Evolutionary conservation across 805 yeast genomes (phyloP).

Genomic region (Nakazawaea peltata): DNA sequence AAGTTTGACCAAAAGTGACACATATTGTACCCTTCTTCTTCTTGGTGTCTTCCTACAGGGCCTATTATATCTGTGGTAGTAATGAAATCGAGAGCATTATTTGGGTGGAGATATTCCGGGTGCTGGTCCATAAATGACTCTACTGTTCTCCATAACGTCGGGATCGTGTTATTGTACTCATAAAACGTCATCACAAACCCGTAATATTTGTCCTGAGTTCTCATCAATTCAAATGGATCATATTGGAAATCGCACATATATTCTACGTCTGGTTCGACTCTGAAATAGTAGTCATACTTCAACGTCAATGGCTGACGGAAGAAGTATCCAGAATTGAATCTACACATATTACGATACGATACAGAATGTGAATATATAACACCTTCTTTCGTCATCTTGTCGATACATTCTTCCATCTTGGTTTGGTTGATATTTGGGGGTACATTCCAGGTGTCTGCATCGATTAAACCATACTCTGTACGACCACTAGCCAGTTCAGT

Average conservation of each 20-base stretch:
- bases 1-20: constrained; percentile 90
- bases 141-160: constrained; percentile 73
- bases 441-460: constrained; percentile 66
- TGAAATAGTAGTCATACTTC: constrained; percentile 83
- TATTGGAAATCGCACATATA: constrained; percentile 81
- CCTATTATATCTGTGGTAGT: constrained; percentile 45
- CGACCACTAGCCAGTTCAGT: constrained; percentile 57
- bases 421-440: constrained; percentile 66
- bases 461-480: constrained; percentile 60
- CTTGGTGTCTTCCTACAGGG: constrained; percentile 34
- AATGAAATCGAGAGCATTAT: constrained; percentile 51
- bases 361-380: constrained; percentile 59
- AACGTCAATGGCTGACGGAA: constrained; percentile 66
- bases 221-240: constrained; percentile 81
- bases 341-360: constrained; percentile 89
- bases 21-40: constrained; percentile 51
- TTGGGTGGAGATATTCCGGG: constrained; percentile 56
- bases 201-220: constrained; percentile 69
- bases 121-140: constrained; percentile 51
- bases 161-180: constrained; percentile 80
- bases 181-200: constrained; percentile 80
- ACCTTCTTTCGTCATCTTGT: constrained; percentile 33
- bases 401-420: constrained; percentile 37
- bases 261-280: constrained; percentile 91
- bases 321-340: constrained; percentile 88